Conservation (phyloP, 257 asterid genomes). For the Echium plantagineum region DNA sequence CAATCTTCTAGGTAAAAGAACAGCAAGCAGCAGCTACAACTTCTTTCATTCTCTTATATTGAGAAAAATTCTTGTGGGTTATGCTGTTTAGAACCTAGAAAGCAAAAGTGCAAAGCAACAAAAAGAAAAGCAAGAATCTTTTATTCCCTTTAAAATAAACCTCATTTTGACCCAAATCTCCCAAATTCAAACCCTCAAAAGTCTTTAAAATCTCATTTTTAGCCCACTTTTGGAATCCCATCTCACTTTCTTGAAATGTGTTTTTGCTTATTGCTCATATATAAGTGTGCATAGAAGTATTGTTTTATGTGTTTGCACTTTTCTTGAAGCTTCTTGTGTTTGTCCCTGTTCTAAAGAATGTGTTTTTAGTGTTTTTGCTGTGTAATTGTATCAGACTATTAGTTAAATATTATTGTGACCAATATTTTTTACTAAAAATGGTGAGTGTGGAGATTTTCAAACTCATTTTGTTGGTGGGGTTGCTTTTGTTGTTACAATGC, state of each 20-base stretch:
- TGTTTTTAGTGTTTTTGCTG: constrained; percentile 4
- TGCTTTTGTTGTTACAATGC: constrained; percentile 18
- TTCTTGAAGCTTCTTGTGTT: constrained; percentile 15
- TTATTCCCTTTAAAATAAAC: constrained; percentile 9
- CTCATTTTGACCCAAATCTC: constrained; percentile 24
- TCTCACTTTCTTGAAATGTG: constrained; percentile 32
- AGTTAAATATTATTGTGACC: background rate
- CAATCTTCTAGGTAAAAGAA: no score
- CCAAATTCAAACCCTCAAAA: constrained; percentile 29
- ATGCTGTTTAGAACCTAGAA: constrained; percentile 26
- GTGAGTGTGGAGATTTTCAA: constrained; percentile 14
- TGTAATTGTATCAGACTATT: no score
- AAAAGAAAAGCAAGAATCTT: constrained; percentile 29
- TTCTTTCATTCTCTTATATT: constrained; percentile 13
- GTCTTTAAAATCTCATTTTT: constrained; percentile 21
- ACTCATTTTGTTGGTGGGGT: constrained; percentile 26
- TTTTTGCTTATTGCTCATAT: constrained; percentile 8
- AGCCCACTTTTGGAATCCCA: constrained; percentile 16
- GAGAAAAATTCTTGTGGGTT: constrained; percentile 7
- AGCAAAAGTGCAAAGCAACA: constrained; percentile 31
- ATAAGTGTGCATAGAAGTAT: no score
- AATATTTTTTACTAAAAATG: constrained; percentile 28
- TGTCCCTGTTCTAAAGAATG: constrained; percentile 2
- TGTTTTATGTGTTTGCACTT: constrained; percentile 7
- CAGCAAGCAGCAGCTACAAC: no score